Base-by-base conservation (phyloP, 805 yeast species). In the Candida fluviatilis region DNA sequence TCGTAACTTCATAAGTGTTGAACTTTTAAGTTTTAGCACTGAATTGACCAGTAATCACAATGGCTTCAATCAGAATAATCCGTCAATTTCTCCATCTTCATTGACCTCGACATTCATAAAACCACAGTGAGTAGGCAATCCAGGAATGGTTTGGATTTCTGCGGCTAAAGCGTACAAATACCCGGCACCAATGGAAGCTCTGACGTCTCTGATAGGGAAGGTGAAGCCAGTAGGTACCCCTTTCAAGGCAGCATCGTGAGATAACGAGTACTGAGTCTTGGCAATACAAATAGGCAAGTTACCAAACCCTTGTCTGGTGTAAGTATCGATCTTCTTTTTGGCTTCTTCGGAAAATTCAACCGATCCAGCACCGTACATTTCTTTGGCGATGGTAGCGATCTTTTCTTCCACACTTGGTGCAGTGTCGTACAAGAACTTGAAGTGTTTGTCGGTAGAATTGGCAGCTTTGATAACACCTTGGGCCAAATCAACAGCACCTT, bases 101-200 rank as follows among this genome's bases (percentile, higher is more conserved):
- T 84, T 80, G 38, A 91, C 93, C 64, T 91, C 99, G 42, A 91
- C 96, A 57, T 90, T 86, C 96, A 91, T 87, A 71, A 85, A 91
- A 18, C 98, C 98, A 51, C 95, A 84, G 60, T 86, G 90, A 7
- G 98, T 91, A 40, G 97, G 95, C 57, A 91, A 71, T 43, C 99
- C 99, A 18, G 99, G 99, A 52, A 91, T 90, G 18, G 99, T 91
- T 82, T 84, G 89, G 54, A 91, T 91, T 64, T 91, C 95, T 40
- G 95, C 97, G 13, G 97, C 97, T 52, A 91, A 74, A 1, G 98
- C 98, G 57, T 91, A 93, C 58, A 91, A 73, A 66, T 91, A 91
- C 7, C 97, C 97, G 34, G 97, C 98, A 64, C 99, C 99, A 39
- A 87, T 86, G 26, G 95, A 84, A 29, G 91, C 90, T 64, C 95